These are phyloP conservation scores for Rhynchospora breviuscula DNA, from an alignment of 176 grass and related monocot species.

Conservation along the genomic window DNA sequence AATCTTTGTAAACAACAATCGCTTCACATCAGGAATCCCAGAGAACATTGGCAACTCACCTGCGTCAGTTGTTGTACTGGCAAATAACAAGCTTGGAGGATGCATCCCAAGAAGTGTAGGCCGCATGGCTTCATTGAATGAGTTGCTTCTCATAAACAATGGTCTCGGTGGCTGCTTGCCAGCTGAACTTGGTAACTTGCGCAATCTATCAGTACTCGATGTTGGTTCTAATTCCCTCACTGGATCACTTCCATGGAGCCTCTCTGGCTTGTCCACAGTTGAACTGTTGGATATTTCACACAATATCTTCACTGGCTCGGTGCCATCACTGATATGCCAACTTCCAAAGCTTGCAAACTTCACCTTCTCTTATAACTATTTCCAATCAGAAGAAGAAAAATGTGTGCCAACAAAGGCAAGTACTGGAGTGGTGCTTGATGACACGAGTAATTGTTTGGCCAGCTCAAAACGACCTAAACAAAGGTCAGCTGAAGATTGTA, in stretches of 20 bases:
- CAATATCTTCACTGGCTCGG: slow-evolving; percentile 31
- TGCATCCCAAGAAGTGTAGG: slow-evolving; percentile 34
- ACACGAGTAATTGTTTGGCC: slow-evolving; percentile 25
- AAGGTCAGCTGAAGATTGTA: slow-evolving; percentile 1
- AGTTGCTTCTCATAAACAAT: slow-evolving; percentile 34
- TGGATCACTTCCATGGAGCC: slow-evolving; percentile 30
- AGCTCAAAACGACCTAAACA: slow-evolving; percentile 14
- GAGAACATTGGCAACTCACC: slow-evolving; percentile 40
- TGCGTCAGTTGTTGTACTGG: slow-evolving; percentile 34
- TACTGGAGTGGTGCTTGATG: slow-evolving; percentile 9
- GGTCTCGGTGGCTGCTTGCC: slow-evolving; percentile 31
- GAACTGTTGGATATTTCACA: slow-evolving; percentile 34
- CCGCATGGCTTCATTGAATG: slow-evolving; percentile 27
- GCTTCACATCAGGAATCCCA: slow-evolving; percentile 28
- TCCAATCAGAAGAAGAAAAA: slow-evolving; percentile 23
- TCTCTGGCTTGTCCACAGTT: slow-evolving; percentile 12
- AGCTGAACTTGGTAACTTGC: slow-evolving; percentile 18
- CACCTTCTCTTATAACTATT: slow-evolving; percentile 41
- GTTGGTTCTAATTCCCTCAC: slow-evolving; percentile 26
- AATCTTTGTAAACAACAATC: slow-evolving; percentile 41
- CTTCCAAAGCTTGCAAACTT: slow-evolving; percentile 31
- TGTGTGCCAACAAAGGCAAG: slow-evolving; percentile 20
- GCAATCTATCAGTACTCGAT: slow-evolving; percentile 33
- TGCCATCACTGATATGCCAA: slow-evolving; percentile 18
- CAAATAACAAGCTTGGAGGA: slow-evolving; percentile 39